phyloP scores from a whole-genome alignment of 805 yeast genomes.

The Teunomyces atbi region DNA sequence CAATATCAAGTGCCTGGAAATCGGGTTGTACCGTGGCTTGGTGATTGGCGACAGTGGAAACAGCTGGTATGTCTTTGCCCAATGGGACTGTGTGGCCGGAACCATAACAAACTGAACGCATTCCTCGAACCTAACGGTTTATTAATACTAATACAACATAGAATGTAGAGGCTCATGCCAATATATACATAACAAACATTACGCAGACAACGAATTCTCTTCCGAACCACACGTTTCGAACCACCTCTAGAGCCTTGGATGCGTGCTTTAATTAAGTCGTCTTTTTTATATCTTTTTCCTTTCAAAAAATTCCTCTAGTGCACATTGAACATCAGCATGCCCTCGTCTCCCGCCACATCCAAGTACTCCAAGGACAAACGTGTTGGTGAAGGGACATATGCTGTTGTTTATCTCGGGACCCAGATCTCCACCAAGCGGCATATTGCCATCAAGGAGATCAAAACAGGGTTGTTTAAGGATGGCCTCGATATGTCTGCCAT shows the following conservation, averaged over 20 bases:
- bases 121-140: background rate
- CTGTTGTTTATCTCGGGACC: constrained; percentile 87
- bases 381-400: constrained; percentile 99
- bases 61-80: constrained; percentile 87
- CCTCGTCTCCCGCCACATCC: background rate
- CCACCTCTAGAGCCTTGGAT: too few species aligned
- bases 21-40: constrained; percentile 81
- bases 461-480: constrained; percentile 89
- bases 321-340: constrained; percentile 1
- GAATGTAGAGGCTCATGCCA: background rate
- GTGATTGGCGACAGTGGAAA: constrained; percentile 73
- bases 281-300: background rate
- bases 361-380: constrained; percentile 61
- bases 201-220: too few species aligned
- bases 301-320: background rate
- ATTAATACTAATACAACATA: background rate
- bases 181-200: background rate
- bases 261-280: too few species aligned
- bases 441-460: constrained; percentile 94
- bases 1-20: constrained; percentile 61
- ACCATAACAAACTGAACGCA: constrained; percentile 6
- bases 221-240: too few species aligned
- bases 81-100: constrained; percentile 66
- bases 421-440: constrained; percentile 52
- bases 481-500: constrained; percentile 97